Percentiles rank a stretch among this genome's conserved stretches.
Conservation (phyloP, 164 flowering plant species). For the Akebia trifoliata region DNA sequence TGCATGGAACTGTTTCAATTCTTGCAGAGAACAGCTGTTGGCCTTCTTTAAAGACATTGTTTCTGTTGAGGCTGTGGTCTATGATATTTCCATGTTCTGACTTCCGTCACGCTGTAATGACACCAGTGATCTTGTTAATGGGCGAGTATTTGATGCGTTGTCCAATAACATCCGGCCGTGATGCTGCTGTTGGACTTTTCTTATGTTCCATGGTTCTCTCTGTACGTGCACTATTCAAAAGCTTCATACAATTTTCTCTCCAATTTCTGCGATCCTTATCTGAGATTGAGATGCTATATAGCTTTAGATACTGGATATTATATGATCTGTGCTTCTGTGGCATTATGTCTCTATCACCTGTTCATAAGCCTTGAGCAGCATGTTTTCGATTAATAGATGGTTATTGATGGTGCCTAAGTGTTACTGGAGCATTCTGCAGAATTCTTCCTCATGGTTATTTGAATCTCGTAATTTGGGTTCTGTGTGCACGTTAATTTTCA, state of each 20-base stretch:
- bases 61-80: conserved; percentile 87
- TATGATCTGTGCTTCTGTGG: no score
- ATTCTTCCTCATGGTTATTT: no score
- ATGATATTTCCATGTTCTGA: conserved; percentile 95
- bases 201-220: conserved; percentile 82
- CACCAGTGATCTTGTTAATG: conserved; percentile 83
- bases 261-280: background rate
- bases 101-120: conserved; percentile 87
- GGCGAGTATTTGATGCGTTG: conserved; percentile 93
- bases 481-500: no score
- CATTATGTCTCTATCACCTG: no score
- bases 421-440: no score
- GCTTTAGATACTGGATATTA: no score
- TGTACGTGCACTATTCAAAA: conserved; percentile 36
- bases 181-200: conserved; percentile 72
- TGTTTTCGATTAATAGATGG: no score
- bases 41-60: conserved; percentile 84
- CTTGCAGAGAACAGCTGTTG: conserved; percentile 68
- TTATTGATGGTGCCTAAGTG: no score
- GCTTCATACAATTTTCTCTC: background rate
- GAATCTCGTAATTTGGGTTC: background rate
- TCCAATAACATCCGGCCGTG: conserved; percentile 68
- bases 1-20: conserved; percentile 4
- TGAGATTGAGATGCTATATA: background rate
- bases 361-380: no score